Base-by-base conservation (phyloP, 306 rosid species). In the Mimosa pudica region DNA sequence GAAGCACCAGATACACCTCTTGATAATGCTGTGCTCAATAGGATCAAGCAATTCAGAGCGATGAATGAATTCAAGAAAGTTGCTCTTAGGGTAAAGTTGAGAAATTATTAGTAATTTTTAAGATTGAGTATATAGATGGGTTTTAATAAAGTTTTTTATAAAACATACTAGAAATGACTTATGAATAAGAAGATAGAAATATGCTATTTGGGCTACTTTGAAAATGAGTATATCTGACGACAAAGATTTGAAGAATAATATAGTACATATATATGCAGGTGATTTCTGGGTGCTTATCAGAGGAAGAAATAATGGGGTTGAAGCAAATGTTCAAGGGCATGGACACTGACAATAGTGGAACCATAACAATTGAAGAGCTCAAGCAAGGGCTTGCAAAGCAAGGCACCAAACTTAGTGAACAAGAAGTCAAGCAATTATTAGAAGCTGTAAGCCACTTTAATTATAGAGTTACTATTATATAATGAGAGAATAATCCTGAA, bases 41-140 rank as follows among this genome's bases (percentile, higher is more conserved):
- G 93, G 86, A 97, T 95, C 90, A 95, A 95, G 82, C 99, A 95
- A 80, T 95, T 95, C 85, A 91, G 89, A 80, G 99, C 99, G 55
- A 95, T 95, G 99, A 93, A 95, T 77, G 89, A 93, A 63, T 95
- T 95, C 92, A 95, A 93, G 91, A 93, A 89, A 91, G 98, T 91
- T 33, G 98, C 99, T 62, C 94, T 96, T 38, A 38, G 42, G 42
- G 51, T 47, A 47, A 47, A 10, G 11, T 10, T 47, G 0, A 1
- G 12, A 4, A 47, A 4, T 10, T 47, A 2, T 47, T 47, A 24
- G 30, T 24, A 47, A 47, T 9, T 47, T 47, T 47, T 47, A 47
- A 10, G 52, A 47, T 47, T 2, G 2, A 47, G 52, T 47, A 24
- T 24, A 24, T 24, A 3, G 11, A 47, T 47, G 51, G 10, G 13